Conservation (phyloP, 2,329 filamentous ascomycete genomes). For the Colletotrichum spinosum region DNA sequence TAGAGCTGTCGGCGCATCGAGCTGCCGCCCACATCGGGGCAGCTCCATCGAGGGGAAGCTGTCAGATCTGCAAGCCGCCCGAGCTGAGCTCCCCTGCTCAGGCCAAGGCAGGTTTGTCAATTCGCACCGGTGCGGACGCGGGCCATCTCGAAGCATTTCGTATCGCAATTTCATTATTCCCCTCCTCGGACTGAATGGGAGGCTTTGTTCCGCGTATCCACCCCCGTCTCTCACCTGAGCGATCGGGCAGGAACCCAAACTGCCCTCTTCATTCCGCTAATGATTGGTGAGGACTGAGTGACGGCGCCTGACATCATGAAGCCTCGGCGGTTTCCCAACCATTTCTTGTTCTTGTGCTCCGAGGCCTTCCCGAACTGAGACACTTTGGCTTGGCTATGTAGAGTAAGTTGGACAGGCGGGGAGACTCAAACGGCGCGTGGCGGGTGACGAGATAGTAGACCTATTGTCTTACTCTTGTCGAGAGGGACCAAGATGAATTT, state of each 20-base stretch:
- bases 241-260: slow-evolving; percentile 10
- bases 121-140: slow-evolving; percentile 2
- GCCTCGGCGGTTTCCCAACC: slow-evolving; percentile 2
- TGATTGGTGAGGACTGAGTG: slow-evolving; percentile 12
- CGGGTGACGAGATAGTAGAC: slow-evolving; percentile 1
- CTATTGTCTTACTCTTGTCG: slow-evolving; percentile 12
- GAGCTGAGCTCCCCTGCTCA: slow-evolving; percentile 18
- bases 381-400: neutral
- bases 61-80: slow-evolving; percentile 22
- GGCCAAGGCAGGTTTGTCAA: slow-evolving; percentile 12
- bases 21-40: slow-evolving; percentile 8
- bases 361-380: slow-evolving; percentile 5
- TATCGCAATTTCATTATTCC: slow-evolving; percentile 1
- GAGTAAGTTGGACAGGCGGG: neutral
- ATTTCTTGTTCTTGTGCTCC: neutral
- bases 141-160: neutral
- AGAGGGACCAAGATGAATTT: too few species aligned
- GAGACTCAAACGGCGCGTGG: slow-evolving; percentile 13
- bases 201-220: slow-evolving; percentile 7
- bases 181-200: neutral
- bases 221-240: slow-evolving; percentile 16
- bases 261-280: slow-evolving; percentile 9
- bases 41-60: slow-evolving; percentile 10
- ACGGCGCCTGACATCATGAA: slow-evolving; percentile 33
- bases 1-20: neutral